A percentile compares a stretch with the other conserved stretches of the same genome.
phyloP scores from a whole-genome alignment of 345 rosid genomes.

The Salix dunnii region DNA sequence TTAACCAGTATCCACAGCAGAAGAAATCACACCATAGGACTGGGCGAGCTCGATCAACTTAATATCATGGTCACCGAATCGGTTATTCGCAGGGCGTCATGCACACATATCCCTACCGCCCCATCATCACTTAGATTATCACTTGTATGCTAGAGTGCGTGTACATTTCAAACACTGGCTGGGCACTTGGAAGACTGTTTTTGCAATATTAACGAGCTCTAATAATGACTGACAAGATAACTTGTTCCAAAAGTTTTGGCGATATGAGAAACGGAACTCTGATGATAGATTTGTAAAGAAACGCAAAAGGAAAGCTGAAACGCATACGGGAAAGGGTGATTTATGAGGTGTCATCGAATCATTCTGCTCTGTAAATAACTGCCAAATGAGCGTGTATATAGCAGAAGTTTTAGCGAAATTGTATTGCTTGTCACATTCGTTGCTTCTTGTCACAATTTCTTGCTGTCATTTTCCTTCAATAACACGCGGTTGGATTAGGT shows the following conservation, averaged over 20 bases:
- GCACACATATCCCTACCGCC: slow-evolving; percentile 64
- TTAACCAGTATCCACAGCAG: slow-evolving; percentile 50
- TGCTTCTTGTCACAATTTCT: not conserved
- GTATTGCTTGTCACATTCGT: no score
- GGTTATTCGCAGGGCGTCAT: slow-evolving; percentile 79
- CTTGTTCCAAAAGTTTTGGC: not conserved
- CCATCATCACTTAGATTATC: slow-evolving; percentile 74
- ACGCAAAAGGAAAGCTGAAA: no score
- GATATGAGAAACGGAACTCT: slow-evolving; percentile 27
- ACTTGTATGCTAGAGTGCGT: slow-evolving; percentile 51
- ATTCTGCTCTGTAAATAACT: not conserved
- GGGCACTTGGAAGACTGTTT: not conserved
- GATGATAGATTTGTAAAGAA: not conserved
- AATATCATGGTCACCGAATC: slow-evolving; percentile 55
- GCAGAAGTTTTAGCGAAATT: not conserved
- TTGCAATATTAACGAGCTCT: not conserved
- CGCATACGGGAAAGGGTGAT: no score
- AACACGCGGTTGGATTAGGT: not conserved
- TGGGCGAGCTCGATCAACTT: slow-evolving; percentile 64
- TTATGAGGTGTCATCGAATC: not conserved
- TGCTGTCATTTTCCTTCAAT: not conserved
- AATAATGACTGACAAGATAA: not conserved
- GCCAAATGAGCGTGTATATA: not conserved
- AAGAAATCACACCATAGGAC: slow-evolving; percentile 63
- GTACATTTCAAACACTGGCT: not conserved